These are phyloP conservation scores for Pyricularia pennisetigena DNA, from an alignment of 2,329 filamentous ascomycete species.

Conservation along the genomic window DNA sequence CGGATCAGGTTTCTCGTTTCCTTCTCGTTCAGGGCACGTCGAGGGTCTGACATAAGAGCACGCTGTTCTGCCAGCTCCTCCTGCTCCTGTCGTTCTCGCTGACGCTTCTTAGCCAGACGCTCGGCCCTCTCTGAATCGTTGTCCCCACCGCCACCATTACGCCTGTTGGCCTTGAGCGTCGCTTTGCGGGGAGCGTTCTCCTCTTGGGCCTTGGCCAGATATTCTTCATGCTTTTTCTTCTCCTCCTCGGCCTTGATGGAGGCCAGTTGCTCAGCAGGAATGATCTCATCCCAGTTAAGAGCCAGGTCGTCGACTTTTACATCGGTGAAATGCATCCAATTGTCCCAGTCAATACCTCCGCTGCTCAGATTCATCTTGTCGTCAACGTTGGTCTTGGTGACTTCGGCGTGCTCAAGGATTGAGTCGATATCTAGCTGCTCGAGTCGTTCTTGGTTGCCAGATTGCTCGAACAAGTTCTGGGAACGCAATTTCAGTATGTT, in stretches of 20 bases:
- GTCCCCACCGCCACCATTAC: constrained; percentile 18
- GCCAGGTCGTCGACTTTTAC: constrained; percentile 78
- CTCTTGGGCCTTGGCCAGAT: constrained; percentile 71
- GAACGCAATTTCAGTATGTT: constrained; percentile 93
- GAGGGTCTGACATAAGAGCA: constrained; percentile 69
- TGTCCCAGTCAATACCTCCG: constrained; percentile 75
- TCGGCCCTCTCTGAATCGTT: constrained; percentile 51
- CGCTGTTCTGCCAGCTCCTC: constrained; percentile 66
- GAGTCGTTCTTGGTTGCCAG: constrained; percentile 89
- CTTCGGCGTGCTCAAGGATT: constrained; percentile 91
- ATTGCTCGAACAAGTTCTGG: constrained; percentile 99
- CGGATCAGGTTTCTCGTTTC: constrained; percentile 88
- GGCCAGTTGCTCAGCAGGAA: constrained; percentile 85
- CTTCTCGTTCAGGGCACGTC: constrained; percentile 82
- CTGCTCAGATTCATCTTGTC: constrained; percentile 87
- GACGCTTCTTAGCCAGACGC: constrained; percentile 54
- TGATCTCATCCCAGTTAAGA: constrained; percentile 97
- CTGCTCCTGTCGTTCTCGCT: constrained; percentile 57
- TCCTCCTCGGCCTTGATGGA: constrained; percentile 86
- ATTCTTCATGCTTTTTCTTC: constrained; percentile 70
- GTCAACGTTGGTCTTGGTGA: constrained; percentile 92
- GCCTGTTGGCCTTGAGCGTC: constrained; percentile 45
- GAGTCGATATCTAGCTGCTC: constrained; percentile 97
- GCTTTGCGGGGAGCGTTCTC: constrained; percentile 76
- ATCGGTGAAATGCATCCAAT: constrained; percentile 96